A percentile compares a stretch with the other conserved stretches of the same genome.
Conservation (phyloP, 441 rosid species). For the Pelargonium myrrhifolium region DNA sequence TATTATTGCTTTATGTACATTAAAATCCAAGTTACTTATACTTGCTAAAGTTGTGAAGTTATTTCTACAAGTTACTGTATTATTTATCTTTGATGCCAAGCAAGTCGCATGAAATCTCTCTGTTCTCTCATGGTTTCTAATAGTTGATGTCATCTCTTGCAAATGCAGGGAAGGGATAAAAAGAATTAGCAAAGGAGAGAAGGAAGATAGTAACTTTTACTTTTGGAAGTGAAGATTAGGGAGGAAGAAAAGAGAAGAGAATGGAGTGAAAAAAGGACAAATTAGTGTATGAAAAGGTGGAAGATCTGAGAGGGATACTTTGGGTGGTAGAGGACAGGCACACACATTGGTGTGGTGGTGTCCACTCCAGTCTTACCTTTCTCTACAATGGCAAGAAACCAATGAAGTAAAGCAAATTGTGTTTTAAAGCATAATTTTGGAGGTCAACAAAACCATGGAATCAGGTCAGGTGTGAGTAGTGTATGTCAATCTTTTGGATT, state of each 20-base stretch:
- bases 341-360: slow-evolving; percentile 28
- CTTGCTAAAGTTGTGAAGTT: too few relatives aligned
- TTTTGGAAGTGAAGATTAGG: slow-evolving; percentile 23
- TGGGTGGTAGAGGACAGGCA: slow-evolving; percentile 49
- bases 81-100: too few relatives aligned
- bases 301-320: slow-evolving; percentile 59
- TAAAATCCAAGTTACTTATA: too few relatives aligned
- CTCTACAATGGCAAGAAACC: slow-evolving; percentile 28
- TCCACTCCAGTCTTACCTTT: slow-evolving; percentile 34
- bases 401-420: neutral
- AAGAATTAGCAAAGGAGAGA: slow-evolving; percentile 3
- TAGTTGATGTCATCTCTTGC: neutral
- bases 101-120: neutral
- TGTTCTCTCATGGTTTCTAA: neutral
- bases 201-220: slow-evolving; percentile 29
- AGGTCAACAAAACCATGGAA: slow-evolving; percentile 31
- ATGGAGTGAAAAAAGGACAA: slow-evolving; percentile 15
- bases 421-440: slow-evolving; percentile 21
- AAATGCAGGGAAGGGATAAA: slow-evolving; percentile 5
- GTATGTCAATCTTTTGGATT: slow-evolving; percentile 23
- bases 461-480: slow-evolving; percentile 16
- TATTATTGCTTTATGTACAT: too few relatives aligned
- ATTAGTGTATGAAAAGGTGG: slow-evolving; percentile 23
- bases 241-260: slow-evolving; percentile 8
- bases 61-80: too few relatives aligned